Base-by-base conservation (phyloP, 305 asterid species). In the Fraxinus nigra region DNA sequence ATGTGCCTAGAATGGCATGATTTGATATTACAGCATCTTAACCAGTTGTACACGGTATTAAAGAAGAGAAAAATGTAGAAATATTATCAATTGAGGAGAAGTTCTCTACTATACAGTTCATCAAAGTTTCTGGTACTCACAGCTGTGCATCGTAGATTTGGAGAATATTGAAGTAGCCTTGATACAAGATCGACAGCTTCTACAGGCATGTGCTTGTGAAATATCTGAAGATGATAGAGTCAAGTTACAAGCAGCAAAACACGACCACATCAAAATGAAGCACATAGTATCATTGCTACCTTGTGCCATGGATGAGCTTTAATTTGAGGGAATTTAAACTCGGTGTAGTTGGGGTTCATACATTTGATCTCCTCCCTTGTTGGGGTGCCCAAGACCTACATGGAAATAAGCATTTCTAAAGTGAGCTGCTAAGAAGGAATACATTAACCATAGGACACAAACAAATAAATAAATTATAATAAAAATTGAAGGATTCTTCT, bases 301-400 rank as follows among this genome's bases (percentile, higher is more conserved):
- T 93, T 93, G 88, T 93, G 95, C 97, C 95, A 92, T 18, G 97
- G 95, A 84, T 90, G 93, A 67, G 95, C 92, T 85, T 92, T 92
- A 63, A 92, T 90, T 80, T 92, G 95, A 78, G 92, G 95, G 51
- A 92, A 90, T 73, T 90, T 91, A 87, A 90, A 93, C 79, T 93
- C 97, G 0, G 88, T 90, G 89, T 93, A 90, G 72, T 73, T 63
- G 51, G 74, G 14, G 76, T 83, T 78, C 76, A 93, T 93, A 76
- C 95, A 90, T 87, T 90, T 92, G 82, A 93, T 93, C 85, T 93
- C 96, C 89, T 93, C 97, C 86, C 93, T 89, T 59, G 94, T 93
- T 83, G 97, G 97, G 34, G 97, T 89, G 56, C 96, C 96, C 46
- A 93, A 85, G 72, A 92, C 93, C 97, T 93, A 72, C 81, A 85